Conservation (phyloP, 2,329 filamentous ascomycete genomes). For the Endoconidiophora polonica region DNA sequence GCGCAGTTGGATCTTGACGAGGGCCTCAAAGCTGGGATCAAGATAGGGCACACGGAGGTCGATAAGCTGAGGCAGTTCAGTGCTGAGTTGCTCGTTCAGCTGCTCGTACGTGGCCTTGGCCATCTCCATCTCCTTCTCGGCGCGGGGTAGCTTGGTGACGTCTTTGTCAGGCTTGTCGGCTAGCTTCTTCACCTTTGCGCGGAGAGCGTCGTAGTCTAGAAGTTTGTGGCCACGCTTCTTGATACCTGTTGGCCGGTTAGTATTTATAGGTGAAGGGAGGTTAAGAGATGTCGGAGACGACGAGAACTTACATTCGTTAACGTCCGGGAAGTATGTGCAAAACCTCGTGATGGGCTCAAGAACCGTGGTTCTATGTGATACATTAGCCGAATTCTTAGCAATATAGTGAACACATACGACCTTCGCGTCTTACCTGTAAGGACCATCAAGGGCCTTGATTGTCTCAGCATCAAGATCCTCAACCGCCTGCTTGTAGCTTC, state of each 20-base stretch:
- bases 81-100: conserved; percentile 88
- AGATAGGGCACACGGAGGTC: conserved; percentile 93
- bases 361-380: conserved; percentile 55
- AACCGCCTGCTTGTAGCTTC: conserved; percentile 96
- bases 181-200: conserved; percentile 90
- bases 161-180: conserved; percentile 99
- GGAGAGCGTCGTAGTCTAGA: conserved; percentile 91
- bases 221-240: conserved; percentile 98
- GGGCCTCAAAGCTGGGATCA: conserved; percentile 89
- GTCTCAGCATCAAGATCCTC: conserved; percentile 96
- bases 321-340: conserved; percentile 96
- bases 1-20: conserved; percentile 94
- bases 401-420: not conserved
- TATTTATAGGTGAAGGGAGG: not conserved
- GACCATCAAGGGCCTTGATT: conserved; percentile 93
- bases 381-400: not conserved
- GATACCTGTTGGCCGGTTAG: conserved; percentile 44
- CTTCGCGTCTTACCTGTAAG: conserved; percentile 48
- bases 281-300: not conserved
- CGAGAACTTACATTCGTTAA: conserved; percentile 66
- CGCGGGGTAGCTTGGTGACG: conserved; percentile 83
- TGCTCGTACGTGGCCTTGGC: conserved; percentile 87
- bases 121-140: conserved; percentile 93
- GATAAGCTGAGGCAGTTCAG: conserved; percentile 86
- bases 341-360: conserved; percentile 91